These are phyloP conservation scores for Schizophyllum commune DNA, from an alignment of 1,284 basidiomycete species.

Conservation along the genomic window DNA sequence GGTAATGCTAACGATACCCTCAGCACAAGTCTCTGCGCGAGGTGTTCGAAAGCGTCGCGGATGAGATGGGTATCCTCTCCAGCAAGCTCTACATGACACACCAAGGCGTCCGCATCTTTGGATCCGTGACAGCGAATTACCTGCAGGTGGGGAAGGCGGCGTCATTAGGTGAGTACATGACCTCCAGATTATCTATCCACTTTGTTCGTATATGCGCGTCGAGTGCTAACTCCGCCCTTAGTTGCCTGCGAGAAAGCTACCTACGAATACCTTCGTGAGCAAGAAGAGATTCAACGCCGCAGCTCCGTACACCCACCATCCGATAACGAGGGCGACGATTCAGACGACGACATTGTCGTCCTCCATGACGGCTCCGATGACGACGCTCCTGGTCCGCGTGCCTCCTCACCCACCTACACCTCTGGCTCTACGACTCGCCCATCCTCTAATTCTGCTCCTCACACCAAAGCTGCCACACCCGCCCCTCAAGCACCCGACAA, in stretches of 20 bases:
- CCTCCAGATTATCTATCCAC: not conserved
- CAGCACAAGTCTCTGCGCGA: slow-evolving; percentile 57
- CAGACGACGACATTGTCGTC: slow-evolving; percentile 10
- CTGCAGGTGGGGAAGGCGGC: slow-evolving; percentile 59
- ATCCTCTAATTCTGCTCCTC: slow-evolving; percentile 8
- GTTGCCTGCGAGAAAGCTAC: slow-evolving; percentile 58
- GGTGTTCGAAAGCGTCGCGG: slow-evolving; percentile 56
- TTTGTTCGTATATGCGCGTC: slow-evolving; percentile 3
- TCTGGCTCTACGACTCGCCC: slow-evolving; percentile 6
- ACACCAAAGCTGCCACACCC: slow-evolving; percentile 14
- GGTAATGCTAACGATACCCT: not conserved
- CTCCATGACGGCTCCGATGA: slow-evolving; percentile 8
- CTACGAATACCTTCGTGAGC: slow-evolving; percentile 47
- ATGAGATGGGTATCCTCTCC: slow-evolving; percentile 40
- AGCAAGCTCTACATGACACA: slow-evolving; percentile 51
- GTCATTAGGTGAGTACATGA: slow-evolving; percentile 45
- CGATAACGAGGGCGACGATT: slow-evolving; percentile 10
- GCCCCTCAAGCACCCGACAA: not conserved
- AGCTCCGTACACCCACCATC: slow-evolving; percentile 10
- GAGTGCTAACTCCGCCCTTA: slow-evolving; percentile 18
- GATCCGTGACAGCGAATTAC: slow-evolving; percentile 58
- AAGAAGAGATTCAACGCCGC: slow-evolving; percentile 3
- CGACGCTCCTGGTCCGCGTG: not conserved
- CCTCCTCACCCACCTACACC: not conserved
- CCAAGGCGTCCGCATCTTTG: slow-evolving; percentile 52